Evolutionary conservation across 352 stramenopile genomes (phyloP).

Genomic region (Globisporangium camurandrum): DNA sequence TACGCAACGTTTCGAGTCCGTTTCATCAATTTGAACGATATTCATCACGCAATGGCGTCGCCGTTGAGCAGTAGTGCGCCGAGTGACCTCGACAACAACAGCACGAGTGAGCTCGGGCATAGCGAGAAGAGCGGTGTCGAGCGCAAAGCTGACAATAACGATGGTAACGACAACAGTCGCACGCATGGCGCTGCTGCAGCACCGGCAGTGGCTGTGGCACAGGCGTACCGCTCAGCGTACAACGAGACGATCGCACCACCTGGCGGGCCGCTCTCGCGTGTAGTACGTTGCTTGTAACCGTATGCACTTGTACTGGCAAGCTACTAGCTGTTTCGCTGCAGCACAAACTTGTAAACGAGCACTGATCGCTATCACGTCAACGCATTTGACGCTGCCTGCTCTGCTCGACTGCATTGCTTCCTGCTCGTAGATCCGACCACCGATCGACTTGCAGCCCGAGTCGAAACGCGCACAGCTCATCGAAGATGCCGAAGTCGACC

Average conservation of each 20-base stretch:
- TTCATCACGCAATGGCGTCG: not conserved
- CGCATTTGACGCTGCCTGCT: not conserved
- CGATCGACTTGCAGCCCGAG: conserved; percentile 54
- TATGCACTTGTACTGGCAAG: not conserved
- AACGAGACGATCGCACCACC: conserved; percentile 52
- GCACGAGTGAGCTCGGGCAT: too few species aligned
- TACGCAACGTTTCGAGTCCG: too few species aligned
- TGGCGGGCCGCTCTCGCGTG: conserved; percentile 26
- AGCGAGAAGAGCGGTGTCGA: not conserved
- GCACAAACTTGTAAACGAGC: not conserved
- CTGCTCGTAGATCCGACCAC: conserved; percentile 36
- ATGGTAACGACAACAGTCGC: not conserved
- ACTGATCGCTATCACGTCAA: too few species aligned
- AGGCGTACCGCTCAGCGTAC: conserved; percentile 37
- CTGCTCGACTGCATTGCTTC: not conserved
- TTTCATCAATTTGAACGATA: not conserved
- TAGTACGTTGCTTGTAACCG: conserved; percentile 18
- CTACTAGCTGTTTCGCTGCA: not conserved
- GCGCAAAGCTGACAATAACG: not conserved
- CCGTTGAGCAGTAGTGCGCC: not conserved
- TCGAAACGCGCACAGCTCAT: conserved; percentile 70
- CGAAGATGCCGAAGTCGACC: conserved; percentile 59
- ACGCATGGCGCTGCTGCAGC: not conserved
- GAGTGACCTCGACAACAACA: not conserved
- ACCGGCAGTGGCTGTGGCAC: conserved; percentile 7